A percentile compares a stretch with the other conserved stretches of the same genome.
Conservation (phyloP, 2,329 filamentous ascomycete species). For the Erysiphe pulchra region DNA sequence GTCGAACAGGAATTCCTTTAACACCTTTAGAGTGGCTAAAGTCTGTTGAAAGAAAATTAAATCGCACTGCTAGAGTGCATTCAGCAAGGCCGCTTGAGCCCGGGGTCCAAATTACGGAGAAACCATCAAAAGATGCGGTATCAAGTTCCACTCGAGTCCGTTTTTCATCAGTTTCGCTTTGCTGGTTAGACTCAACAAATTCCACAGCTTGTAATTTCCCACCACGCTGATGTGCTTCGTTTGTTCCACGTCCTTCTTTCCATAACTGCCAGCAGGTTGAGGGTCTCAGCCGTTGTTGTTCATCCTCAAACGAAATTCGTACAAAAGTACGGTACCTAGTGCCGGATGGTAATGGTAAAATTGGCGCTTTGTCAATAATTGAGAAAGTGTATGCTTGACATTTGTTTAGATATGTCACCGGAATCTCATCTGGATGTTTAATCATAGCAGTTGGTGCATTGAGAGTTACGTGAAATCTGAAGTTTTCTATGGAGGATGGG, state of each 20-base stretch:
- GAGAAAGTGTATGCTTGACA: conserved; percentile 81
- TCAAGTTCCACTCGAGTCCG: conserved; percentile 45
- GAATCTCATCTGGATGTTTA: conserved; percentile 69
- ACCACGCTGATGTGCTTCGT: conserved; percentile 80
- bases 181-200: conserved; percentile 47
- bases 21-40: conserved; percentile 98
- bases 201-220: conserved; percentile 87
- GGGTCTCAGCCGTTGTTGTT: conserved; percentile 68
- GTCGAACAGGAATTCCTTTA: conserved; percentile 80
- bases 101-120: conserved; percentile 72
- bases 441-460: conserved; percentile 95
- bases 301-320: conserved; percentile 91
- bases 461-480: conserved; percentile 71
- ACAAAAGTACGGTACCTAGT: conserved; percentile 71
- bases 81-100: conserved; percentile 42
- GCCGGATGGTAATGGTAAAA: conserved; percentile 29
- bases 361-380: conserved; percentile 49
- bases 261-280: conserved; percentile 69
- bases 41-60: conserved; percentile 96
- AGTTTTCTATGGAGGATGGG: conserved; percentile 37
- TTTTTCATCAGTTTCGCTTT: conserved; percentile 35
- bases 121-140: conserved; percentile 71
- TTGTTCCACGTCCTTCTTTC: conserved; percentile 92
- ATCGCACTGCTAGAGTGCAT: conserved; percentile 71
- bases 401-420: conserved; percentile 95